Base-by-base conservation (phyloP, 2,329 filamentous ascomycete species). In the Onygenales sp. region DNA sequence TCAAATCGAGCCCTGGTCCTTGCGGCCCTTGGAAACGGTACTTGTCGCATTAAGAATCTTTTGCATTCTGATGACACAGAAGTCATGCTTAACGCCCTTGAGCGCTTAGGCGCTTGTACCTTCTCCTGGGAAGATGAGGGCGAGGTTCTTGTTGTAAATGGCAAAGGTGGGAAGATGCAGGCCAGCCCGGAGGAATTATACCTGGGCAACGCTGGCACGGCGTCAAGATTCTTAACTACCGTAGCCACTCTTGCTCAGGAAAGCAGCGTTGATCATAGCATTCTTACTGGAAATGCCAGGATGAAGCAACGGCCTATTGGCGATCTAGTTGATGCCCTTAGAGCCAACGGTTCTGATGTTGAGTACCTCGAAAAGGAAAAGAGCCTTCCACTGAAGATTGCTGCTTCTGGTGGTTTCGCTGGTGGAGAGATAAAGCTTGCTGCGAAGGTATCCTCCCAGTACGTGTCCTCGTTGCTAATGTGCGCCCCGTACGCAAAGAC, bases 241-340 rank as follows among this genome's bases (percentile, higher is more conserved):
- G 90, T 97, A 27, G 86, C 89, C 10, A 86, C 91, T 7, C 81
- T 98, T 33, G 93, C 91, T 62, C 78, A 82, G 37, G 80, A 88
- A 1, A 72, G 70, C 36, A 74, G 75, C 11, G 78, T 82, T 11
- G 77, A 79, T 14, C 85, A 84, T 3, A 95, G 87, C 4, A 74
- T 95, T 34, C 76, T 98, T 39, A 98, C 93, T 0, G 93, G 93
- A 44, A 98, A 98, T 70, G 84, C 87, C 8, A 83, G 93, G 51
- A 98, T 98, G 93, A 95, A 97, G 74, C 84, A 92, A 60, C 82
- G 93, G 52, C 94, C 94, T 1, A 95, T 97, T 63, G 92, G 90
- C 2, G 86, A 93, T 14, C 80, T 98, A 10, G 92, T 98, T 10
- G 89, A 96, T 66, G 92, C 93, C 21, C 77, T 98, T 49, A 83